Evolutionary conservation across 1,139 yeast species (phyloP).

Genomic region (Nakaseomyces uthaithaninus): DNA sequence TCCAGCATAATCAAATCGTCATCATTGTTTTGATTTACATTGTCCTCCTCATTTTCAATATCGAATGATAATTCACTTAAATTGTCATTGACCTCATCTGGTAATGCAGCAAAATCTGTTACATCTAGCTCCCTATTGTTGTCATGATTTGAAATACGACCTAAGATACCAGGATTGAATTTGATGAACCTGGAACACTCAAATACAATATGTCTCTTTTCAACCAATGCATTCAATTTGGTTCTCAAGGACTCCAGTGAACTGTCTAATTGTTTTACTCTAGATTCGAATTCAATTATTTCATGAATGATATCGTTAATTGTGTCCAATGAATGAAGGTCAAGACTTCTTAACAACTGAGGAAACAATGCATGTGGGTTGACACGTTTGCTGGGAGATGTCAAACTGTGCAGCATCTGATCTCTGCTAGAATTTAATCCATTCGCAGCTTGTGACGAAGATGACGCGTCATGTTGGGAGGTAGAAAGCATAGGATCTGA

Average conservation of each 20-base stretch:
- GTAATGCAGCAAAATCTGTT: conserved; percentile 22
- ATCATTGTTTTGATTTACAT: conserved; percentile 14
- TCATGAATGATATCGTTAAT: conserved; percentile 38
- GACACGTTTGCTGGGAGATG: neutral
- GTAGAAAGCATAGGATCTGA: neutral
- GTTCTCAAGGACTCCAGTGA: conserved; percentile 36
- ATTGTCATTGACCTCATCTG: conserved; percentile 21
- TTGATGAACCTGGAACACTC: conserved; percentile 38
- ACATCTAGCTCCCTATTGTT: conserved; percentile 16
- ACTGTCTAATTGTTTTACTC: conserved; percentile 40
- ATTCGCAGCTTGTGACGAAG: conserved; percentile 10
- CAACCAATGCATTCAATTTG: conserved; percentile 36
- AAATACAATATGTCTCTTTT: conserved; percentile 44
- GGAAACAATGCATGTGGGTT: conserved; percentile 7
- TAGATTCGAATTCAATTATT: conserved; percentile 36
- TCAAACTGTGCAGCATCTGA: conserved; percentile 2
- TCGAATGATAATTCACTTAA: conserved; percentile 23
- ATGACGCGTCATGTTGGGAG: too few species aligned
- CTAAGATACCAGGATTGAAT: conserved; percentile 28
- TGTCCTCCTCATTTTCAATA: conserved; percentile 16
- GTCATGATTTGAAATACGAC: conserved; percentile 21
- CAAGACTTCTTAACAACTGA: conserved; percentile 18
- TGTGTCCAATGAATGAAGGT: conserved; percentile 33
- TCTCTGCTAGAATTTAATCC: conserved; percentile 3
- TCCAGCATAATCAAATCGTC: conserved; percentile 22